Conservation (phyloP, 106 monocot species). For the Hemerocallis citrina region DNA sequence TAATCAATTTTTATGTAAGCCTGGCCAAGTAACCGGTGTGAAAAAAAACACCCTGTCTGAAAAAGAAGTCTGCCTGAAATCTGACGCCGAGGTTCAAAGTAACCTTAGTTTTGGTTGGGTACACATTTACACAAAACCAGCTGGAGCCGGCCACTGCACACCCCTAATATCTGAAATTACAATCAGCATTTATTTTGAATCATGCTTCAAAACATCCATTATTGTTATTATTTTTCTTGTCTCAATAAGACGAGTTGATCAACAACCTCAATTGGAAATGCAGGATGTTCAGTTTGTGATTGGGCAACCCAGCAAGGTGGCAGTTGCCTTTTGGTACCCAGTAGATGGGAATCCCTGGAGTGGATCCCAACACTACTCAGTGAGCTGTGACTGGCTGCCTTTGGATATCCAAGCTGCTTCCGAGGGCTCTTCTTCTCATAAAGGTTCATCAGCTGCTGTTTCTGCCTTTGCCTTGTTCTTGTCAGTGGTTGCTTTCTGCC, state of each 20-base stretch:
- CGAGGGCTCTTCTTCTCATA: slow-evolving; percentile 21
- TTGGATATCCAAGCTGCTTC: slow-evolving; percentile 43
- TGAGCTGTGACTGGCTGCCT: slow-evolving; percentile 81
- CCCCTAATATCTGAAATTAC: neutral
- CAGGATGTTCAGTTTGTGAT: slow-evolving; percentile 95
- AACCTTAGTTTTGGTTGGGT: too few species aligned
- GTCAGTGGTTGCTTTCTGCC: slow-evolving; percentile 45
- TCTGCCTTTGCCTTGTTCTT: slow-evolving; percentile 76
- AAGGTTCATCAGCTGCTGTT: slow-evolving; percentile 42
- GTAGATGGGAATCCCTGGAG: slow-evolving; percentile 56
- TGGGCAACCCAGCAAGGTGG: slow-evolving; percentile 60
- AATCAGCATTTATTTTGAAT: neutral
- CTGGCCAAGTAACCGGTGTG: too few species aligned
- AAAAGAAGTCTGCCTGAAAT: too few species aligned
- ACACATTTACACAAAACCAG: too few species aligned
- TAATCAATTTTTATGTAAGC: too few species aligned
- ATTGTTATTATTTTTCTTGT: too few species aligned
- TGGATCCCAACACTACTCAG: slow-evolving; percentile 73
- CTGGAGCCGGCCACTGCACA: neutral
- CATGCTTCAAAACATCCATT: neutral
- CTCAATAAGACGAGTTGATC: neutral
- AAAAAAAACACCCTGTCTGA: too few species aligned
- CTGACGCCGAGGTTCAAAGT: too few species aligned
- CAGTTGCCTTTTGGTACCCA: slow-evolving; percentile 96
- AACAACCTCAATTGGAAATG: slow-evolving; percentile 1